phyloP scores from a whole-genome alignment of 2,329 filamentous ascomycete genomes.

The Pseudogymnoascus sp. region DNA sequence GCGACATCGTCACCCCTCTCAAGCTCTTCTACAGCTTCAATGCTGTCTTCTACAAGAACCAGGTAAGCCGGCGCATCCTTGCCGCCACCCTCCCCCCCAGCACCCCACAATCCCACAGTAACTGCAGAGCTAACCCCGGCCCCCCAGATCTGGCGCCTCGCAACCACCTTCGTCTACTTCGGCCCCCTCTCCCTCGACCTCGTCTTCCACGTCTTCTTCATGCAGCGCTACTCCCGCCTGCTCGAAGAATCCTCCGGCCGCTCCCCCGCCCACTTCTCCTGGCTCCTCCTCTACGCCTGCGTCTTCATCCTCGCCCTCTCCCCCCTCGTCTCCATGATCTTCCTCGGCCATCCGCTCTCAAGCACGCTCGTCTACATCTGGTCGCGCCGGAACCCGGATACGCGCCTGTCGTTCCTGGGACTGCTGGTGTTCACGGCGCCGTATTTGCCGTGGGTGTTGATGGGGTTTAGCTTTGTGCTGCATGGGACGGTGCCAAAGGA shows the following conservation, averaged over 20 bases:
- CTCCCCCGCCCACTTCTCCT: slow-evolving; percentile 88
- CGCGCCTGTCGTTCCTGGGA: slow-evolving; percentile 79
- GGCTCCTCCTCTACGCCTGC: slow-evolving; percentile 82
- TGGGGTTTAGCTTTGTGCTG: slow-evolving; percentile 85
- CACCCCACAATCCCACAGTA: not conserved
- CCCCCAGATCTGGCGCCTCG: slow-evolving; percentile 83
- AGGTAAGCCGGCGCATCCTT: slow-evolving; percentile 49
- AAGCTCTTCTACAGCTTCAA: slow-evolving; percentile 96
- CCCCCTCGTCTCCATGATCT: slow-evolving; percentile 82
- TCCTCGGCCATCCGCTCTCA: slow-evolving; percentile 86
- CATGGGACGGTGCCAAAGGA: slow-evolving; percentile 88
- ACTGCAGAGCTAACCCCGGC: slow-evolving; percentile 8
- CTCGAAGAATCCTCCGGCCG: slow-evolving; percentile 91
- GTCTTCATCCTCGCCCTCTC: slow-evolving; percentile 72
- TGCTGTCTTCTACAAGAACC: slow-evolving; percentile 82
- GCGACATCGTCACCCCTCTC: slow-evolving; percentile 83
- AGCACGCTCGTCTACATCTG: slow-evolving; percentile 96
- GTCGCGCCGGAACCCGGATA: slow-evolving; percentile 90
- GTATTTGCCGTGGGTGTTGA: slow-evolving; percentile 91
- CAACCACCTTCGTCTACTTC: slow-evolving; percentile 96
- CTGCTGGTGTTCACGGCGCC: slow-evolving; percentile 87
- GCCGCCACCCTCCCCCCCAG: not conserved
- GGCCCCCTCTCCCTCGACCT: slow-evolving; percentile 90
- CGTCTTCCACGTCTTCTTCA: slow-evolving; percentile 96
- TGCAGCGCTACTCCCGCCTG: slow-evolving; percentile 89